Conservation (phyloP, 768 basidiomycete species). For the Boletus vinaceobasis region DNA sequence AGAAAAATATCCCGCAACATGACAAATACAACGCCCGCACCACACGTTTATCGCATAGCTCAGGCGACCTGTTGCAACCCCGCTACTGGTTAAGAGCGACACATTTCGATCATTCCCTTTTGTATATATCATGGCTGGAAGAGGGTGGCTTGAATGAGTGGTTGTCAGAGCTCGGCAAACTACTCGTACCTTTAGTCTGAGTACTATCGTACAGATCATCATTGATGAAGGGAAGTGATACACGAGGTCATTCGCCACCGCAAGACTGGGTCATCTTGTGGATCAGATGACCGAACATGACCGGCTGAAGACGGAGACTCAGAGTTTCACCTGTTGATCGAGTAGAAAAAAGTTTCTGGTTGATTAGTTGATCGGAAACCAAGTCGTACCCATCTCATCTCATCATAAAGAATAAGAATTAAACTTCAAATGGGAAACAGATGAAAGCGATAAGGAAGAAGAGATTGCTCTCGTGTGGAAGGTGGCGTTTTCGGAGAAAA, state of each 20-base stretch:
- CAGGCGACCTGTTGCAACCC: constrained; percentile 8
- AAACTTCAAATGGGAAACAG: constrained; percentile 17
- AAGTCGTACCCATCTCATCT: constrained; percentile 16
- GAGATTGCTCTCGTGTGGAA: constrained; percentile 12
- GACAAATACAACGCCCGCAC: constrained; percentile 13
- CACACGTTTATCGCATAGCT: constrained; percentile 14
- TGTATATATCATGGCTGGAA: constrained; percentile 11
- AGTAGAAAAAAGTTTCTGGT: constrained; percentile 20
- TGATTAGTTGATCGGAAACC: constrained; percentile 11
- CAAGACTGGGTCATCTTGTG: constrained; percentile 10
- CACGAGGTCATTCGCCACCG: constrained; percentile 25
- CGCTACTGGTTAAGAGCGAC: constrained; percentile 1
- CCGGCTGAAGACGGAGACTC: constrained; percentile 18
- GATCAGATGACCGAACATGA: constrained; percentile 13
- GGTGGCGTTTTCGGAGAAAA: constrained; percentile 26
- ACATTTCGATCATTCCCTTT: constrained; percentile 11
- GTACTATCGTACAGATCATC: constrained; percentile 13
- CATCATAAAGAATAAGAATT: constrained; percentile 9
- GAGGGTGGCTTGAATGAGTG: constrained; percentile 12
- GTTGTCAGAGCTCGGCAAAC: constrained; percentile 18
- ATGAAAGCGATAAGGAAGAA: constrained; percentile 23
- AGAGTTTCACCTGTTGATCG: constrained; percentile 10
- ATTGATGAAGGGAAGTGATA: constrained; percentile 20
- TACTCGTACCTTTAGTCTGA: constrained; percentile 14
- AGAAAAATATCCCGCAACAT: constrained; percentile 7